Percentiles rank a stretch among this genome's conserved stretches.
phyloP scores from a whole-genome alignment of 352 stramenopile genomes.

The Globisporangium abappressorium region DNA sequence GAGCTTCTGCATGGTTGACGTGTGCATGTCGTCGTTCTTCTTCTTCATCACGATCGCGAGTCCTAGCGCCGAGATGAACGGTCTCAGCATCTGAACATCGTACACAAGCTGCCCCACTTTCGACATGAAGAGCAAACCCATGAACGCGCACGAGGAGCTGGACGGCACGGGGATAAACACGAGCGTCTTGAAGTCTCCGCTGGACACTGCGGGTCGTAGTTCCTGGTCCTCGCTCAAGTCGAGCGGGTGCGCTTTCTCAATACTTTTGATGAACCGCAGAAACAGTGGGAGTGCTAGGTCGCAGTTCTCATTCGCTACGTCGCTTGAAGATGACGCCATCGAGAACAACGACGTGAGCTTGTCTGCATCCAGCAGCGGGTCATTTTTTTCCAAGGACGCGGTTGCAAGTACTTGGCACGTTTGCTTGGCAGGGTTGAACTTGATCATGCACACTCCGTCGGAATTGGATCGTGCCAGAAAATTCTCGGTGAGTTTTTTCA shows the following conservation, averaged over 20 bases:
- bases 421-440: constrained; percentile 40
- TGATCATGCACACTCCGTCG: constrained; percentile 45
- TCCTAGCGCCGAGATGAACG: constrained; percentile 45
- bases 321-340: neutral
- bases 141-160: constrained; percentile 20
- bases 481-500: constrained; percentile 28
- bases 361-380: neutral
- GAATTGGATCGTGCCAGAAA: constrained; percentile 25
- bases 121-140: constrained; percentile 14
- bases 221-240: constrained; percentile 37
- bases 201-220: constrained; percentile 24
- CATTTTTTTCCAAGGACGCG: constrained; percentile 10
- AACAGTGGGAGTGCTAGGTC: constrained; percentile 23
- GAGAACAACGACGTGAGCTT: constrained; percentile 18
- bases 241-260: constrained; percentile 28
- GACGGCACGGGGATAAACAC: constrained; percentile 53
- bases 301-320: neutral
- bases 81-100: constrained; percentile 32
- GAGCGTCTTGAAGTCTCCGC: constrained; percentile 21
- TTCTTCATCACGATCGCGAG: constrained; percentile 48
- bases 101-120: constrained; percentile 3
- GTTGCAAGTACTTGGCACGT: constrained; percentile 34
- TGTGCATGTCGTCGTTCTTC: constrained; percentile 54
- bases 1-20: constrained; percentile 61
- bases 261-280: constrained; percentile 36